phyloP scores from a whole-genome alignment of 1,284 basidiomycete genomes.

The Apiotrichum porosum region DNA sequence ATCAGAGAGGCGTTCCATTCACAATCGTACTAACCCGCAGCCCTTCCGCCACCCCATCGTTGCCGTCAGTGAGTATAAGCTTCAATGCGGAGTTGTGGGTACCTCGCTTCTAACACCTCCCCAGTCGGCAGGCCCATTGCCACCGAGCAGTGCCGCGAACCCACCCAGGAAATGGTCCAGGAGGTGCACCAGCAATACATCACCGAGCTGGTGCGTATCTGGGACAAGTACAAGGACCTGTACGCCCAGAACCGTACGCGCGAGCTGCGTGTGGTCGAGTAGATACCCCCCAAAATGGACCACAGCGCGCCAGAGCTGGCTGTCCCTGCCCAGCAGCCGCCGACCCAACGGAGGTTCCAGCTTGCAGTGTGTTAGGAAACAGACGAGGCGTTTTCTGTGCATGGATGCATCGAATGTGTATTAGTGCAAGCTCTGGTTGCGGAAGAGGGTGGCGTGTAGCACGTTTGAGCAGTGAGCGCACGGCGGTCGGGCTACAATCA shows the following conservation, averaged over 20 bases:
- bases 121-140: slow-evolving; percentile 5
- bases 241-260: slow-evolving; percentile 48
- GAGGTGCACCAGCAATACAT: slow-evolving; percentile 83
- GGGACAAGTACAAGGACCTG: slow-evolving; percentile 78
- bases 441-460: no score
- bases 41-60: slow-evolving; percentile 93
- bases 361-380: not conserved
- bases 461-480: no score
- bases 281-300: no score
- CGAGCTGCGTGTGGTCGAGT: slow-evolving; percentile 47
- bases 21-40: slow-evolving; percentile 28
- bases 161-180: slow-evolving; percentile 64
- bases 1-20: no score
- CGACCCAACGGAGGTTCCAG: not conserved
- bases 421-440: no score
- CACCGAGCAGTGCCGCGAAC: slow-evolving; percentile 59
- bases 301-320: no score
- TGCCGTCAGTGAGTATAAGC: slow-evolving; percentile 76
- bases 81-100: no score
- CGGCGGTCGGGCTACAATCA: no score
- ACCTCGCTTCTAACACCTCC: no score
- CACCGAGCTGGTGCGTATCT: slow-evolving; percentile 83
- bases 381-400: no score
- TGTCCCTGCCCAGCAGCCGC: no score
- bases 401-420: no score